These are phyloP conservation scores for Berberis thunbergii DNA, from an alignment of 164 flowering plant species.

Conservation along the genomic window DNA sequence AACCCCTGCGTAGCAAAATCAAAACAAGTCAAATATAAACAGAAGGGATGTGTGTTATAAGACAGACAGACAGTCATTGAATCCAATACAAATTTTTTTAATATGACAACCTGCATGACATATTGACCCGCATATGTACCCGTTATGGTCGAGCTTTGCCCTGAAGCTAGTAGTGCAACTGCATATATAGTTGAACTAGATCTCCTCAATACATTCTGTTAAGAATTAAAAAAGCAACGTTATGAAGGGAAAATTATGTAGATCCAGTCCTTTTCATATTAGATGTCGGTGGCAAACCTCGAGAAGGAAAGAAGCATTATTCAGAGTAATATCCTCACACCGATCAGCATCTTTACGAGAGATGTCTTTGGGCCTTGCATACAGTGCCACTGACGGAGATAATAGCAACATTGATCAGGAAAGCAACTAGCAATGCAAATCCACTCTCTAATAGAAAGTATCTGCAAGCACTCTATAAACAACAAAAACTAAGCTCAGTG, in stretches of 20 bases:
- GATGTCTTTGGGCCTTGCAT: conserved; percentile 37
- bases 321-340: conserved; percentile 57
- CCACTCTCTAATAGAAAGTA: conserved; percentile 80
- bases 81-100: background rate
- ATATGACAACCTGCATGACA: conserved; percentile 63
- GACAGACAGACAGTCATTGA: background rate
- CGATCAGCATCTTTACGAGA: conserved; percentile 14
- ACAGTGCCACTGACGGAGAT: conserved; percentile 66
- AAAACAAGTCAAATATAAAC: background rate
- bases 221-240: background rate
- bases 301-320: conserved; percentile 75
- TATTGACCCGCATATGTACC: conserved; percentile 93
- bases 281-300: conserved; percentile 27
- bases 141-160: conserved; percentile 84
- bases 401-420: conserved; percentile 68
- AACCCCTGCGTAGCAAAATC: conserved; percentile 43
- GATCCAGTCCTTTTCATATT: background rate
- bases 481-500: background rate
- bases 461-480: conserved; percentile 62
- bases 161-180: conserved; percentile 74
- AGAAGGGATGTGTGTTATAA: background rate
- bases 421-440: conserved; percentile 66
- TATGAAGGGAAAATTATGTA: background rate
- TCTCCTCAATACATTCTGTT: conserved; percentile 69
- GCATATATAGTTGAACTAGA: conserved; percentile 59